Conservation (phyloP, 192 early-diverging fungal species). For the Coemansia sp. region DNA sequence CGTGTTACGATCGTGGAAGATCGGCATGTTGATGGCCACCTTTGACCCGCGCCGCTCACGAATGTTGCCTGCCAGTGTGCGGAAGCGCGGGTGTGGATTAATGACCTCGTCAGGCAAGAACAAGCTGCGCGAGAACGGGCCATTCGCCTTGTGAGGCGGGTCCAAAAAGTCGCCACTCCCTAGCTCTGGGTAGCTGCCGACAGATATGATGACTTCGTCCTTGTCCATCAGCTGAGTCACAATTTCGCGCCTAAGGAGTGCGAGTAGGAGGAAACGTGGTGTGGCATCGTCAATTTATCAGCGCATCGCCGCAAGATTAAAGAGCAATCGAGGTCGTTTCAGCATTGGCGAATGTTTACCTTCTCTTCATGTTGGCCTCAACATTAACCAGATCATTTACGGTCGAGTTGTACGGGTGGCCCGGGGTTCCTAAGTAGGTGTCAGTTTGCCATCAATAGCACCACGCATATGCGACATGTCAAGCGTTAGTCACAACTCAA, state of each 20-base stretch:
- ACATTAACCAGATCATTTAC: slow-evolving; percentile 80
- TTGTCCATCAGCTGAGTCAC: slow-evolving; percentile 64
- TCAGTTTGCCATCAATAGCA: not conserved
- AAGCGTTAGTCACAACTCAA: not conserved
- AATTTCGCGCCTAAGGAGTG: slow-evolving; percentile 64
- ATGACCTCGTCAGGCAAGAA: slow-evolving; percentile 96
- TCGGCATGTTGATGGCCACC: slow-evolving; percentile 95
- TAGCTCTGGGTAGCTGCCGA: slow-evolving; percentile 91
- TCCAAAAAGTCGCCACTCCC: slow-evolving; percentile 78
- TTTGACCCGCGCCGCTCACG: slow-evolving; percentile 90
- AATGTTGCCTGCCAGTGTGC: slow-evolving; percentile 93
- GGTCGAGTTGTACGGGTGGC: slow-evolving; percentile 84
- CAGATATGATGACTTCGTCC: slow-evolving; percentile 76
- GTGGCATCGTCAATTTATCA: not conserved
- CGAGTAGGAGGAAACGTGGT: not conserved
- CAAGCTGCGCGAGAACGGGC: slow-evolving; percentile 75
- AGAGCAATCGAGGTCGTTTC: not conserved
- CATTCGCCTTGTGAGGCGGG: slow-evolving; percentile 72
- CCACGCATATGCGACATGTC: not conserved
- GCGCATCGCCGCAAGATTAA: not conserved
- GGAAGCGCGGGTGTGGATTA: slow-evolving; percentile 92
- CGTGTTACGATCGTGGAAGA: slow-evolving; percentile 91
- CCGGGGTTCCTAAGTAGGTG: slow-evolving; percentile 73
- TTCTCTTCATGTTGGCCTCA: slow-evolving; percentile 86
- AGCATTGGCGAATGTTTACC: not conserved